phyloP scores from a whole-genome alignment of 495 filamentous ascomycete species.

The Podospora anserina region DNA sequence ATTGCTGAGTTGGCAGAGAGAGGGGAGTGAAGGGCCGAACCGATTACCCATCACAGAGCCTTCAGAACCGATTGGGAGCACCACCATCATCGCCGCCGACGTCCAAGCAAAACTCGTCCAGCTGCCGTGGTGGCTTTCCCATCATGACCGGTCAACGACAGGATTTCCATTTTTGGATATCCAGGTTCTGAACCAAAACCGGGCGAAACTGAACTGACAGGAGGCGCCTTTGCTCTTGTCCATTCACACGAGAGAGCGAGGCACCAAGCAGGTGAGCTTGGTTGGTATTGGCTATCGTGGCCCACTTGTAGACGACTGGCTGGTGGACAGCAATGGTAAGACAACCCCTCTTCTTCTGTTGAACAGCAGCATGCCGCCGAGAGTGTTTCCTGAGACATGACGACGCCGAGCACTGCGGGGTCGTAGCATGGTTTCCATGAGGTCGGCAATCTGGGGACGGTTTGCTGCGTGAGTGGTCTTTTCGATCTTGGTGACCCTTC shows the following conservation, averaged over 20 bases:
- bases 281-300: not conserved
- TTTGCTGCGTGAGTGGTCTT: not conserved
- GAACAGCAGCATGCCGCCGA: not conserved
- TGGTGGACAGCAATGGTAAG: not conserved
- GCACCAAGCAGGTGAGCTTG: not conserved
- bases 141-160: not conserved
- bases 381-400: no score
- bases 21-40: not conserved
- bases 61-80: not conserved
- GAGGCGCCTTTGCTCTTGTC: not conserved
- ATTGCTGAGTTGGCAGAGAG: constrained; percentile 7
- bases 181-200: not conserved
- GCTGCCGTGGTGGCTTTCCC: not conserved
- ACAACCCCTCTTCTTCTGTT: not conserved
- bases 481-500: not conserved
- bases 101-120: not conserved
- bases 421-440: not conserved
- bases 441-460: not conserved
- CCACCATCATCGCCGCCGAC: not conserved
- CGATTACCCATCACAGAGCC: not conserved
- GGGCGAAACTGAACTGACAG: not conserved
- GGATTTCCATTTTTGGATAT: not conserved
- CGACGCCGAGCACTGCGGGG: no score
- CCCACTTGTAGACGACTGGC: not conserved
- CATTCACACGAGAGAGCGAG: not conserved